phyloP scores from a whole-genome alignment of 169 alveolate genomes.

The Cryptosporidium baileyi region DNA sequence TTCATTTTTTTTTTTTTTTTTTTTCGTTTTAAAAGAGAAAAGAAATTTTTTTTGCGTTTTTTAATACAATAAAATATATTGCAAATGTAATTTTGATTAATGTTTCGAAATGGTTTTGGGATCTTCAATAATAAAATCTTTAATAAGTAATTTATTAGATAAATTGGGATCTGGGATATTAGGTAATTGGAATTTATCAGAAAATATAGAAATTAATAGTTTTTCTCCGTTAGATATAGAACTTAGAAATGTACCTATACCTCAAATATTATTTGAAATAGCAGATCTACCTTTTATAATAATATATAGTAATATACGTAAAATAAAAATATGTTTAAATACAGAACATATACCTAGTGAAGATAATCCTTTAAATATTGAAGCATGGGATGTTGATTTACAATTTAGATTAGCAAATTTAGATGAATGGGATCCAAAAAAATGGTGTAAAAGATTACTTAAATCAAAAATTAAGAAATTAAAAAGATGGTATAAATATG shows the following conservation, averaged over 20 bases:
- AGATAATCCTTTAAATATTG: constrained; percentile 43
- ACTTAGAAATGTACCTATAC: constrained; percentile 80
- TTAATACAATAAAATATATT: not conserved
- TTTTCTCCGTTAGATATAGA: constrained; percentile 75
- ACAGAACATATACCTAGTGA: constrained; percentile 57
- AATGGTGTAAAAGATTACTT: constrained; percentile 50
- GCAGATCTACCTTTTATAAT: constrained; percentile 81
- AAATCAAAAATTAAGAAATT: constrained; percentile 22
- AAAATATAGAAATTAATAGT: constrained; percentile 45
- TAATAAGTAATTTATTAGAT: constrained; percentile 33
- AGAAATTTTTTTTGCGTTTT: not conserved
- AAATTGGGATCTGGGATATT: constrained; percentile 50
- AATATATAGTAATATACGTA: constrained; percentile 80
- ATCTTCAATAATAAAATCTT: constrained; percentile 37
- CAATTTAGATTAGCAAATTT: constrained; percentile 49
- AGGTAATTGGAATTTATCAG: constrained; percentile 58
- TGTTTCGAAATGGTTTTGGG: constrained; percentile 23
- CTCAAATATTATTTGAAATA: constrained; percentile 80
- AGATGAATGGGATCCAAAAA: constrained; percentile 55
- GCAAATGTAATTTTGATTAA: not conserved
- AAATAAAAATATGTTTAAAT: constrained; percentile 76
- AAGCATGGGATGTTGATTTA: constrained; percentile 60
- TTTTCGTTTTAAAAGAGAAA: not conserved
- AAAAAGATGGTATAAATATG: constrained; percentile 29
- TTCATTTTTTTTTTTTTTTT: not conserved